Evolutionary conservation across 192 early-diverging fungal species (phyloP).

Genomic region (Coemansia sp.): DNA sequence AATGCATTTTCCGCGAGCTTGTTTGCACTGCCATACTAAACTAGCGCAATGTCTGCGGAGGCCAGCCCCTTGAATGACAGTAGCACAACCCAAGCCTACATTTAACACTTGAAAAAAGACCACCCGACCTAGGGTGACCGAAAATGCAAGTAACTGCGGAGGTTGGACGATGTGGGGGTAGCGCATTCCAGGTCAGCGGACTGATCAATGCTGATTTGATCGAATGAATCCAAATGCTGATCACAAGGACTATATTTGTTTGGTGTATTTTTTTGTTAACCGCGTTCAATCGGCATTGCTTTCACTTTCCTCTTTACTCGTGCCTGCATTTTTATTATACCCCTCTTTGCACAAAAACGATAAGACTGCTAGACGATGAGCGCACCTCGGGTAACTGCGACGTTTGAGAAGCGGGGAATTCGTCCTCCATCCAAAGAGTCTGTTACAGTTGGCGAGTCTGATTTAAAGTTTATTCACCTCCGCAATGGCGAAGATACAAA

Average conservation of each 20-base stretch:
- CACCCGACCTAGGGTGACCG: neutral
- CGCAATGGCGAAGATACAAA: conserved; percentile 35
- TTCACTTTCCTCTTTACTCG: neutral
- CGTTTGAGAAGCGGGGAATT: conserved; percentile 49
- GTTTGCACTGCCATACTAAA: neutral
- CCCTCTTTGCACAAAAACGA: neutral
- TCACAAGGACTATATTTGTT: neutral
- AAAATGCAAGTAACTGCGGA: conserved; percentile 22
- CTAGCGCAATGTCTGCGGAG: conserved; percentile 7
- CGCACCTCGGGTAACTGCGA: conserved; percentile 19
- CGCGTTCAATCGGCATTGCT: neutral
- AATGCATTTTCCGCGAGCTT: neutral
- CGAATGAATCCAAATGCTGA: neutral
- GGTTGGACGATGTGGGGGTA: neutral
- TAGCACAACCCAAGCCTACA: neutral
- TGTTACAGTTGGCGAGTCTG: conserved; percentile 52
- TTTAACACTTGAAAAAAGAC: neutral
- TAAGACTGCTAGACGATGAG: conserved; percentile 18
- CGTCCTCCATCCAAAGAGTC: conserved; percentile 40
- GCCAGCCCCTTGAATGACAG: conserved; percentile 4
- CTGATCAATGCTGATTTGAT: neutral
- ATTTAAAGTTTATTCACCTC: conserved; percentile 50
- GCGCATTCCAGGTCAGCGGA: neutral
- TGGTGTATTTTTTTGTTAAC: neutral
- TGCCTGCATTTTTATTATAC: conserved; percentile 12